A percentile compares a stretch with the other conserved stretches of the same genome.
These are phyloP conservation scores for Cyclotella cryptica DNA, from an alignment of 108 stramenopile genomes.

Conservation along the genomic window DNA sequence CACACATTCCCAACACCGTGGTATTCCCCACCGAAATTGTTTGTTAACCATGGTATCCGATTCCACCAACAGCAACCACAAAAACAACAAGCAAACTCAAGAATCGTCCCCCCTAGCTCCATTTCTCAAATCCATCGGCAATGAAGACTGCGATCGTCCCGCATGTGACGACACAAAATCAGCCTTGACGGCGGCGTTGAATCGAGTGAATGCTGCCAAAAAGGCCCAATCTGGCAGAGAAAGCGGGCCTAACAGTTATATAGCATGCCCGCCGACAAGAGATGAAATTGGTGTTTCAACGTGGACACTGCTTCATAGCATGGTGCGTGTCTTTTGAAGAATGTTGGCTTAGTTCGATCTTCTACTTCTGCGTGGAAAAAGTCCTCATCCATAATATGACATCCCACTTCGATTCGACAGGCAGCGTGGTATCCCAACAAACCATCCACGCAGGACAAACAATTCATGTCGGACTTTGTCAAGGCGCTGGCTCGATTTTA, in stretches of 20 bases:
- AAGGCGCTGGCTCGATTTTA: conserved; percentile 78
- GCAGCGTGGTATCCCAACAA: conserved; percentile 88
- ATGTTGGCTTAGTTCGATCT: no score
- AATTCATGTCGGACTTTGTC: conserved; percentile 69
- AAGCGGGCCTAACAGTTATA: conserved; percentile 14
- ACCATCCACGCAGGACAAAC: conserved; percentile 69
- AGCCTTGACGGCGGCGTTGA: conserved; percentile 61
- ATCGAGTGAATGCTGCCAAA: conserved; percentile 33
- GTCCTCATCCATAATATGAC: not conserved
- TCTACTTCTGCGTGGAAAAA: no score
- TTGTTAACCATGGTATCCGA: conserved; percentile 20
- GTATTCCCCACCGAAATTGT: not conserved
- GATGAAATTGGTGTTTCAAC: conserved; percentile 73
- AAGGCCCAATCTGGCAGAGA: not conserved
- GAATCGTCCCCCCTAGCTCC: conserved; percentile 16
- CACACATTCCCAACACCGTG: not conserved
- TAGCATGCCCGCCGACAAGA: conserved; percentile 76
- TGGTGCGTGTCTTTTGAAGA: conserved; percentile 54
- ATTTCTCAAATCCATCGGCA: conserved; percentile 47
- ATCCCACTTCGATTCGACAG: conserved; percentile 30
- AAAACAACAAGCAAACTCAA: conserved; percentile 1
- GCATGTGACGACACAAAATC: conserved; percentile 83
- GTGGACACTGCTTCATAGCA: conserved; percentile 84
- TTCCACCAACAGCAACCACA: conserved; percentile 23
- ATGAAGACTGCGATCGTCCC: conserved; percentile 85